phyloP scores from a whole-genome alignment of 2,329 filamentous ascomycete genomes.

The Cladosporium austrohemisphaericum region DNA sequence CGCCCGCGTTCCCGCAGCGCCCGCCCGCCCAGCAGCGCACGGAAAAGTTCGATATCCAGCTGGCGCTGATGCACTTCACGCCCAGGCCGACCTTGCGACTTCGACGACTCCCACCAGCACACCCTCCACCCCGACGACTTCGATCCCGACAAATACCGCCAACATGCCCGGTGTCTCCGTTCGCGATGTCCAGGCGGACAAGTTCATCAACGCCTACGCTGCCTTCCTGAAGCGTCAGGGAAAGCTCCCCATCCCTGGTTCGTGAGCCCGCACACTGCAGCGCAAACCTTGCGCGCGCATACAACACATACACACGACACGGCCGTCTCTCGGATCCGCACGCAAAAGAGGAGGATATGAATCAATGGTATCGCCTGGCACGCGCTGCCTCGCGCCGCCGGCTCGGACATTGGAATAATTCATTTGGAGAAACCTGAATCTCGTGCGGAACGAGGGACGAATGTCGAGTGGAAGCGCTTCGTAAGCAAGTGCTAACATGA shows the following conservation, averaged over 20 bases:
- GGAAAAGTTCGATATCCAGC: constrained; percentile 12
- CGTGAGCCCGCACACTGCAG: constrained; percentile 37
- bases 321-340: constrained; percentile 20
- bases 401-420: constrained; percentile 27
- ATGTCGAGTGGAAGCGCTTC: constrained; percentile 22
- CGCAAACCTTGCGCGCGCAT: neutral
- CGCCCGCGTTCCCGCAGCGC: constrained; percentile 5
- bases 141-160: constrained; percentile 46
- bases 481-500: constrained; percentile 40
- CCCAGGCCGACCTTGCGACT: constrained; percentile 3
- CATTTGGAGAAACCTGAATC: constrained; percentile 48
- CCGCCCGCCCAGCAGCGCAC: constrained; percentile 2
- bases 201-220: constrained; percentile 83
- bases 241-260: constrained; percentile 87
- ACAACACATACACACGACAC: constrained; percentile 13
- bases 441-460: constrained; percentile 49
- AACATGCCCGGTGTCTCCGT: constrained; percentile 80
- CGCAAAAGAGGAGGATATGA: constrained; percentile 23
- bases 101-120: constrained; percentile 16
- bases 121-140: constrained; percentile 16
- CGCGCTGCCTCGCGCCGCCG: constrained; percentile 7
- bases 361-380: constrained; percentile 17
- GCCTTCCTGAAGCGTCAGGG: constrained; percentile 92
- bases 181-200: constrained; percentile 84
- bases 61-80: neutral